A percentile compares a stretch with the other conserved stretches of the same genome.
These are phyloP conservation scores for Sicyos baderoa DNA, from an alignment of 306 rosid genomes.

Conservation along the genomic window DNA sequence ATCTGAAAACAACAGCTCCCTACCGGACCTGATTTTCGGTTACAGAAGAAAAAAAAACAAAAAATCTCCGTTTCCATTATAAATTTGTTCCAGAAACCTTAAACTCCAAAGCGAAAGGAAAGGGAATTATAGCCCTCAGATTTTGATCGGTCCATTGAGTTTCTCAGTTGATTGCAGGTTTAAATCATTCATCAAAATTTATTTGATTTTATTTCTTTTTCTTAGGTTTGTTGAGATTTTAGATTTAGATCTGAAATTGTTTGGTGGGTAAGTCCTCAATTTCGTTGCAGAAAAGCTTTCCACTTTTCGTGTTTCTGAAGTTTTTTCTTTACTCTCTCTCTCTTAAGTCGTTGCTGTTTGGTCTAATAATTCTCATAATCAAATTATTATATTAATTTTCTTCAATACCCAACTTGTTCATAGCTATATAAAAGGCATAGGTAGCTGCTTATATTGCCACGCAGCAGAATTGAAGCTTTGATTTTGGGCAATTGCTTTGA, in stretches of 20 bases:
- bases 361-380: constrained; percentile 10
- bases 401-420: not conserved
- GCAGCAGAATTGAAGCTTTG: not conserved
- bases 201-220: too few species aligned
- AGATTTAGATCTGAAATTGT: constrained; percentile 25
- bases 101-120: not conserved
- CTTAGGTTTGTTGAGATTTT: not conserved
- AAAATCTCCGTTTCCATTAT: not conserved
- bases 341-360: not conserved
- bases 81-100: not conserved
- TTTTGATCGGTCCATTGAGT: not conserved
- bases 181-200: not conserved
- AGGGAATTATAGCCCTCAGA: not conserved
- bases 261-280: constrained; percentile 9
- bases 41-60: not conserved
- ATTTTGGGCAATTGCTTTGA: not conserved
- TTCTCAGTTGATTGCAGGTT: not conserved
- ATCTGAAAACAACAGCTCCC: too few species aligned
- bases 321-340: not conserved
- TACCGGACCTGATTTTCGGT: constrained; percentile 14
- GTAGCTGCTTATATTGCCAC: not conserved
- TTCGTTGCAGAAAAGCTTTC: constrained; percentile 18
- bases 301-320: constrained; percentile 25
- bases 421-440: not conserved
- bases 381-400: not conserved